phyloP scores from a whole-genome alignment of 2,329 filamentous ascomycete genomes.

The Teratosphaeria pseudoeucalypti region DNA sequence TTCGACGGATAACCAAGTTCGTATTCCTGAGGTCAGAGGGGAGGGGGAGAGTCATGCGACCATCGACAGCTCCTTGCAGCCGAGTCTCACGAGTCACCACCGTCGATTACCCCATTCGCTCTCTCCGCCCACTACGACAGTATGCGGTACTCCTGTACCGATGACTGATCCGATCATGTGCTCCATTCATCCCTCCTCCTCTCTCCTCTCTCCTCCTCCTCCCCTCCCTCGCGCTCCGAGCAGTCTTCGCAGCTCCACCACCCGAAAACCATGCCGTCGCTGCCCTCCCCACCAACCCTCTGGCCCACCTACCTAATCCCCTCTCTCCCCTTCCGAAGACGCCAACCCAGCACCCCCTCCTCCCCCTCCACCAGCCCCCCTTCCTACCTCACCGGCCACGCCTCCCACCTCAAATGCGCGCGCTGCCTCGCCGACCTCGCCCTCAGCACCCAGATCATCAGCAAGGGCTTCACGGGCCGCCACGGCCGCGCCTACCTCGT shows the following conservation, averaged over 20 bases:
- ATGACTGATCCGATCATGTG: neutral
- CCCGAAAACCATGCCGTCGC: conserved; percentile 10
- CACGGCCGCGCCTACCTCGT: conserved; percentile 56
- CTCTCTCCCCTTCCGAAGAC: conserved; percentile 37
- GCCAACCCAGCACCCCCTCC: conserved; percentile 29
- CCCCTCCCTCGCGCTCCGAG: neutral
- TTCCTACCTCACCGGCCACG: conserved; percentile 36
- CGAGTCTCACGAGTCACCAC: neutral
- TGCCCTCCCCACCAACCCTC: conserved; percentile 26
- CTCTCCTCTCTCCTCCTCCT: neutral
- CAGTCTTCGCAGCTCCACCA: neutral
- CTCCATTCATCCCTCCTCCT: neutral
- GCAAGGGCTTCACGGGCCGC: conserved; percentile 55
- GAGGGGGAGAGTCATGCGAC: neutral
- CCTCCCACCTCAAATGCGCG: conserved; percentile 48
- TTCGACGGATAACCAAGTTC: neutral
- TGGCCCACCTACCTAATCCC: conserved; percentile 45
- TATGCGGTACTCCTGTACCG: neutral
- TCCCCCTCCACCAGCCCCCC: conserved; percentile 4
- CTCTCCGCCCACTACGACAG: neutral
- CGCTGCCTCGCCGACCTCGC: conserved; percentile 51
- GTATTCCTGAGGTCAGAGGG: too few species aligned
- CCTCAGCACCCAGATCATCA: conserved; percentile 49
- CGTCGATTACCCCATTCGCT: neutral
- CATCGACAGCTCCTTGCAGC: neutral